These are phyloP conservation scores for Yamadazyma ubonensis DNA, from an alignment of 805 yeast genomes.

Conservation along the genomic window DNA sequence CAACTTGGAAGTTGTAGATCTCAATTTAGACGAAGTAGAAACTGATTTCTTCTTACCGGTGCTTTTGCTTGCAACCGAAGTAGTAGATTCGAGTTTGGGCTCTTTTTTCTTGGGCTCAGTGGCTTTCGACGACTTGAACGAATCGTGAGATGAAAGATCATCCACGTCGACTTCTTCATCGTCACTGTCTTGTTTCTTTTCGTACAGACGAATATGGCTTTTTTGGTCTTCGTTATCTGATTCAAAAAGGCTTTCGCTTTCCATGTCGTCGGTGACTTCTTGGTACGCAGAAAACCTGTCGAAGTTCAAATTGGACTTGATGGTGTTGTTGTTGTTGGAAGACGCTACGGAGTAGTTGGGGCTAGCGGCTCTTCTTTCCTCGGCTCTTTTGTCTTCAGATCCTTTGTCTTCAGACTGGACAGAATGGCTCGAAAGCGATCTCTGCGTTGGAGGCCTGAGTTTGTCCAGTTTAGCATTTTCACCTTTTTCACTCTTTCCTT, in stretches of 20 bases:
- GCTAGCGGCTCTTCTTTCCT: no score
- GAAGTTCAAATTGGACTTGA: constrained; percentile 6
- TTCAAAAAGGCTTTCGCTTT: constrained; percentile 6
- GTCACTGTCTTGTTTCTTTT: constrained; percentile 5
- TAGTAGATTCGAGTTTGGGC: constrained; percentile 11
- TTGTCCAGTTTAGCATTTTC: no score
- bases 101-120: not conserved
- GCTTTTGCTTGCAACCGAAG: constrained; percentile 20
- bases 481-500: no score
- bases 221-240: constrained; percentile 8
- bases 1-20: constrained; percentile 70
- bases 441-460: constrained; percentile 13
- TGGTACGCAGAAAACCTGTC: constrained; percentile 13
- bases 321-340: constrained; percentile 2
- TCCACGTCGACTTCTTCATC: constrained; percentile 26
- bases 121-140: constrained; percentile 11
- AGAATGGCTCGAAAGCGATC: constrained; percentile 15
- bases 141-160: constrained; percentile 17
- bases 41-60: constrained; percentile 29
- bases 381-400: no score
- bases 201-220: not conserved
- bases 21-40: constrained; percentile 42
- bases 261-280: constrained; percentile 13
- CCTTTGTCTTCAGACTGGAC: constrained; percentile 7
- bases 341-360: constrained; percentile 7